A percentile compares a stretch with the other conserved stretches of the same genome.
Conservation (phyloP, 257 asterid genomes). For the Solanum medicagineum region DNA sequence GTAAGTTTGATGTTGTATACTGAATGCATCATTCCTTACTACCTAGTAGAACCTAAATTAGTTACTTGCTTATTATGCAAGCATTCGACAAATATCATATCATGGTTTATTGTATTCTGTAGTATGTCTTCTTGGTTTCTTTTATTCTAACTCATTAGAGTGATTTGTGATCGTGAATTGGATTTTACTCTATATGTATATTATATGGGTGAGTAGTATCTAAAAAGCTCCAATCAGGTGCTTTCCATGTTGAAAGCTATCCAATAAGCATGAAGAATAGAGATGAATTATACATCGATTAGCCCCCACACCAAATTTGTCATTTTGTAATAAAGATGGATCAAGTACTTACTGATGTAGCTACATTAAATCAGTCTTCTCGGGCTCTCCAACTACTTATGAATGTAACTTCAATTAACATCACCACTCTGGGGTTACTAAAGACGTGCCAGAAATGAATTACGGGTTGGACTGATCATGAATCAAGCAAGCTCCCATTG, state of each 20-base stretch:
- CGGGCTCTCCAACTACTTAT: not conserved
- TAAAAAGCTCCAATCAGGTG: not conserved
- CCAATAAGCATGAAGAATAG: not conserved
- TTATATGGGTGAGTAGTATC: not conserved
- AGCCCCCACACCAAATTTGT: not conserved
- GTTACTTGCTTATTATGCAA: not conserved
- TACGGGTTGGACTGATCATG: not conserved
- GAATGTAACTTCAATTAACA: not conserved
- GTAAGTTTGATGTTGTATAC: constrained; percentile 37
- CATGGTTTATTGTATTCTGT: not conserved
- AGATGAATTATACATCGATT: not conserved
- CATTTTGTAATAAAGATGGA: not conserved
- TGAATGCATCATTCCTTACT: not conserved
- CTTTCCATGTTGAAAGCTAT: not conserved
- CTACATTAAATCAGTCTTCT: not conserved
- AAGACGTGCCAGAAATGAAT: not conserved
- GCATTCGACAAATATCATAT: not conserved
- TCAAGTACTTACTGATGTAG: not conserved
- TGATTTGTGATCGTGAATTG: not conserved
- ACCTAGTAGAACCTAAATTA: not conserved
- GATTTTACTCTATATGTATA: not conserved
- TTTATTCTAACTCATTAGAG: not conserved
- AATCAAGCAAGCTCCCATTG: not conserved
- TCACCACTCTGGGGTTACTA: not conserved
- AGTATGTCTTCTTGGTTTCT: not conserved